phyloP scores from a whole-genome alignment of 2,329 filamentous ascomycete genomes.

The Neonectria ditissima region DNA sequence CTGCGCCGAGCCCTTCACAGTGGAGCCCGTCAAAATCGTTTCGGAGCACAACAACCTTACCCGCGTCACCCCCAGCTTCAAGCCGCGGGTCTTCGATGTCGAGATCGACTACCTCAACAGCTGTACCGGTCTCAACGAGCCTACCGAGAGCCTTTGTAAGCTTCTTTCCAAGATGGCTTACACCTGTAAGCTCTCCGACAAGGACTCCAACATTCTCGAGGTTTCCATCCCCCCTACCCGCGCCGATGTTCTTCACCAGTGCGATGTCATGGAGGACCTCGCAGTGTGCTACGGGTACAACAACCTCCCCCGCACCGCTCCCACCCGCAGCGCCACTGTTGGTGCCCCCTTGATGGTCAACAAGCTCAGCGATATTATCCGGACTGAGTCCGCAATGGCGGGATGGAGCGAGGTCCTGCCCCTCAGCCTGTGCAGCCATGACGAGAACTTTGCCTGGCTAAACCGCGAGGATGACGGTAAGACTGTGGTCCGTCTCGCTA shows the following conservation, averaged over 20 bases:
- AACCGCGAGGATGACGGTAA: constrained; percentile 90
- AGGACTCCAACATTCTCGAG: constrained; percentile 78
- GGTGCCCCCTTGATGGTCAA: constrained; percentile 91
- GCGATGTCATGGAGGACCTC: constrained; percentile 98
- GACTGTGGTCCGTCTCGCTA: constrained; percentile 85
- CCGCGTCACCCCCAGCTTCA: constrained; percentile 82
- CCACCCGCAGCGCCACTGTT: constrained; percentile 86
- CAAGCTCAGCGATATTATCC: constrained; percentile 93
- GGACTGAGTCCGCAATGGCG: constrained; percentile 89
- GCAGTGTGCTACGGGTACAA: constrained; percentile 99
- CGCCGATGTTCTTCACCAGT: constrained; percentile 95
- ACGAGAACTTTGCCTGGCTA: constrained; percentile 97
- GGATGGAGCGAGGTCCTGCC: constrained; percentile 98
- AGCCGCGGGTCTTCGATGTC: constrained; percentile 80
- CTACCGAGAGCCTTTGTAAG: constrained; percentile 79
- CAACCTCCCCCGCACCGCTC: constrained; percentile 87
- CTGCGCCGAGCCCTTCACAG: constrained; percentile 86
- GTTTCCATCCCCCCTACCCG: constrained; percentile 88
- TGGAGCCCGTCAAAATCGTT: constrained; percentile 92
- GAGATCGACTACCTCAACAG: constrained; percentile 95
- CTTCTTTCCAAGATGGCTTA: constrained; percentile 92
- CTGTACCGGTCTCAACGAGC: constrained; percentile 85
- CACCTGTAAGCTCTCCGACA: constrained; percentile 78
- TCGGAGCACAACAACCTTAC: constrained; percentile 91
- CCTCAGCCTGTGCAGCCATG: constrained; percentile 94